Percentiles rank a stretch among this genome's conserved stretches.
Evolutionary conservation across 768 basidiomycete species (phyloP).

Genomic region (Clitopilus passeckerianus): DNA sequence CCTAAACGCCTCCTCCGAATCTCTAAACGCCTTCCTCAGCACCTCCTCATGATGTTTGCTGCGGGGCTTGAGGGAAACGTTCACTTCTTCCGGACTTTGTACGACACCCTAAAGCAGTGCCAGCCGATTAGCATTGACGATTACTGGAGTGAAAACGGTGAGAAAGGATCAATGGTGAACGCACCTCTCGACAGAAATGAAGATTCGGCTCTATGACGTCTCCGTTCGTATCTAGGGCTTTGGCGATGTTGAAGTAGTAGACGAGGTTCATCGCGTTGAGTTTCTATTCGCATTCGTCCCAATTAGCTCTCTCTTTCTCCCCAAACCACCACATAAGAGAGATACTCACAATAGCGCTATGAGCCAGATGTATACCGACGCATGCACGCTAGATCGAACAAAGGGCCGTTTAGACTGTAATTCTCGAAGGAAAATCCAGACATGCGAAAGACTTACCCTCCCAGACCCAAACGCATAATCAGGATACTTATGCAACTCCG

Average conservation of each 20-base stretch:
- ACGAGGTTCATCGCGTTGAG: conserved; percentile 12
- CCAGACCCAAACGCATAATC: not conserved
- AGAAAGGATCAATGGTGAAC: not conserved
- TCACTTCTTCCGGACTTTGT: not conserved
- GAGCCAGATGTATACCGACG: not conserved
- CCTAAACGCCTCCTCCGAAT: not conserved
- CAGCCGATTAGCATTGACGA: no score
- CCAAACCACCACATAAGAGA: not conserved
- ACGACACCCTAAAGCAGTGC: not conserved
- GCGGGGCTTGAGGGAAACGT: not conserved
- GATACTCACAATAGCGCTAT: not conserved
- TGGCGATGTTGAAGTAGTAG: conserved; percentile 21
- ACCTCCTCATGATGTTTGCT: not conserved
- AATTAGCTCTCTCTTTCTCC: not conserved
- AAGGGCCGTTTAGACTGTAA: not conserved
- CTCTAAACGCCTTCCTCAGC: not conserved
- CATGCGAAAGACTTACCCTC: not conserved
- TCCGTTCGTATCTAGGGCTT: conserved; percentile 1
- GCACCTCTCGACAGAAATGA: not conserved
- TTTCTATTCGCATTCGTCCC: not conserved
- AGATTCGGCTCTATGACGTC: not conserved
- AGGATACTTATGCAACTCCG: not conserved
- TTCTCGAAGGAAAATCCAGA: no score
- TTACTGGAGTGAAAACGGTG: not conserved
- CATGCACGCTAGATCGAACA: not conserved